A percentile compares a stretch with the other conserved stretches of the same genome.
Evolutionary conservation across 139 green algal species (phyloP).

Genomic region (Closterium sp.): DNA sequence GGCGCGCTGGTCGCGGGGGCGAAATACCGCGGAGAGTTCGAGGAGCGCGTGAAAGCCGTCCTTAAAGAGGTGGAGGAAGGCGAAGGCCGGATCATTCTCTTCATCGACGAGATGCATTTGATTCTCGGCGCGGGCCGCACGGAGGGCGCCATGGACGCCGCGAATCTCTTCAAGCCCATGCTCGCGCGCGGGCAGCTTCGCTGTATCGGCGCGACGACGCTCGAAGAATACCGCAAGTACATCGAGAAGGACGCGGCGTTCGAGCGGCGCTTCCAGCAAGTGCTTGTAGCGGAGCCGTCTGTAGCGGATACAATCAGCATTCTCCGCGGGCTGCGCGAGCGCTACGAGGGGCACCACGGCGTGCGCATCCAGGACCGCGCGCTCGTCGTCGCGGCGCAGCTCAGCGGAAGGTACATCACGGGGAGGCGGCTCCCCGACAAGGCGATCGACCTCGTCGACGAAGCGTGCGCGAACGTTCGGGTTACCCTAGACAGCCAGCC

Average conservation of each 20-base stretch:
- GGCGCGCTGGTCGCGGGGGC: conserved; percentile 84
- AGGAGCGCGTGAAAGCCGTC: conserved; percentile 89
- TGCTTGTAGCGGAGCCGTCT: conserved; percentile 75
- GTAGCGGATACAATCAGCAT: conserved; percentile 90
- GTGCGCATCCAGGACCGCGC: conserved; percentile 72
- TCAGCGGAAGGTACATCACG: conserved; percentile 71
- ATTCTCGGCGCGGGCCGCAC: conserved; percentile 59
- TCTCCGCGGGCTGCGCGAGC: conserved; percentile 86
- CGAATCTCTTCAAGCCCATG: conserved; percentile 96
- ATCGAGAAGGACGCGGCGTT: conserved; percentile 62
- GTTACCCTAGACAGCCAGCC: conserved; percentile 75
- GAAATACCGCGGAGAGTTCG: conserved; percentile 90
- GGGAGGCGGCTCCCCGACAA: conserved; percentile 82
- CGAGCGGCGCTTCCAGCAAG: conserved; percentile 61
- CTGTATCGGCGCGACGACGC: conserved; percentile 76
- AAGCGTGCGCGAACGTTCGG: conserved; percentile 71
- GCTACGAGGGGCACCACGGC: conserved; percentile 77
- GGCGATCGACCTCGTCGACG: conserved; percentile 84
- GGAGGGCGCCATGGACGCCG: conserved; percentile 87
- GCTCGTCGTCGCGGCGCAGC: conserved; percentile 70
- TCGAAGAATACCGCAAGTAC: conserved; percentile 61
- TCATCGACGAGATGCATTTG: conserved; percentile 94
- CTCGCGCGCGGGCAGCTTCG: conserved; percentile 89
- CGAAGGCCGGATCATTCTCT: conserved; percentile 78
- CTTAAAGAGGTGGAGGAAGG: conserved; percentile 71